phyloP scores from a whole-genome alignment of 305 asterid species.

The Fraxinus sp. region DNA sequence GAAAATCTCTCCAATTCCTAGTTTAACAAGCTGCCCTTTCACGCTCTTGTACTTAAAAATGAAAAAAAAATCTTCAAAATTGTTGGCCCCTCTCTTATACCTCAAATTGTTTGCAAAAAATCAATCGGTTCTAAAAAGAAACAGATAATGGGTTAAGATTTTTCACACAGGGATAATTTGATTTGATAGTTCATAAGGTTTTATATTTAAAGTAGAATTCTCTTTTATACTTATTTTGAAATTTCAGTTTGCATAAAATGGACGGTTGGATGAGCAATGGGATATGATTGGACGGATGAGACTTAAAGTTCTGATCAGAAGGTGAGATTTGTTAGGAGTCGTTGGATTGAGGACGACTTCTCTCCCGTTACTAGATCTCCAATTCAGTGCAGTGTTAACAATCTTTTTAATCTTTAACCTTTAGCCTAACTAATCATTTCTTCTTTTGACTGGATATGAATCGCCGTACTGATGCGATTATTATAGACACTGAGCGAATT shows the following conservation, averaged over 20 bases:
- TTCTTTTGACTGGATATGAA: not conserved
- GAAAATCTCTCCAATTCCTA: not conserved
- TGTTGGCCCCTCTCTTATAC: slow-evolving; percentile 12
- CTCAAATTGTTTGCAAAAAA: slow-evolving; percentile 11
- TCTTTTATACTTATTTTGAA: slow-evolving; percentile 25
- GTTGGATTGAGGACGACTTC: not conserved
- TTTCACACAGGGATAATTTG: slow-evolving; percentile 18
- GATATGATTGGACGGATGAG: slow-evolving; percentile 34
- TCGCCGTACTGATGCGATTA: not conserved
- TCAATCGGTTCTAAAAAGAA: slow-evolving; percentile 3
- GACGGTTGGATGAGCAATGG: slow-evolving; percentile 33
- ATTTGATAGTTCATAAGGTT: slow-evolving; percentile 23
- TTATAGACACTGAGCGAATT: slow-evolving; percentile 6
- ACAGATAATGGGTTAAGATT: slow-evolving; percentile 5
- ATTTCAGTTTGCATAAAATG: slow-evolving; percentile 20
- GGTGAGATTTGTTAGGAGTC: not conserved
- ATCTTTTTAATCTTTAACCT: not conserved
- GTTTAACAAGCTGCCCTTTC: slow-evolving; percentile 4
- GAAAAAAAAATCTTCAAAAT: not conserved
- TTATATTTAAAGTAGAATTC: slow-evolving; percentile 16
- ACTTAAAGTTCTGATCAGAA: slow-evolving; percentile 16
- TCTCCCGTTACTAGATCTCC: slow-evolving; percentile 27
- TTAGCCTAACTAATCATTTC: not conserved
- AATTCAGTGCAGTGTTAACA: slow-evolving; percentile 6
- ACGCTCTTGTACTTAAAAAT: slow-evolving; percentile 19